These are phyloP conservation scores for Tephrocybe rancida DNA, from an alignment of 768 basidiomycete species.

Conservation along the genomic window DNA sequence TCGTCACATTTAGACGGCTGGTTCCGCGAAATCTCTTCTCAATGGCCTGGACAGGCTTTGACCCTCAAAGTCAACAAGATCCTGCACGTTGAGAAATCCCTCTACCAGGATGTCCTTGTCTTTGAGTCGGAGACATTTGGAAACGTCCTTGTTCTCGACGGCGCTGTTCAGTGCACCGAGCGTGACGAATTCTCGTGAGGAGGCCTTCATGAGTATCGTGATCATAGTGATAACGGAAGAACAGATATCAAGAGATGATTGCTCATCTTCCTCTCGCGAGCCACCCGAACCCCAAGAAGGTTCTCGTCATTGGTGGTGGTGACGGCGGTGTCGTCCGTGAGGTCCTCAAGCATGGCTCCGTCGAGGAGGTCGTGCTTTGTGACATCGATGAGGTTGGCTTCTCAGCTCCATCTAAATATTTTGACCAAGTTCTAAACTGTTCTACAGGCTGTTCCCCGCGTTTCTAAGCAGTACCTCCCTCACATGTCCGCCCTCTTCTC, in stretches of 20 bases:
- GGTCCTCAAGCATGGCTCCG: constrained; percentile 90
- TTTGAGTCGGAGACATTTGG: constrained; percentile 96
- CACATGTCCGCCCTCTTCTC: constrained; percentile 88
- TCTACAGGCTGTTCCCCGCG: constrained; percentile 84
- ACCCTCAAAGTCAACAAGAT: constrained; percentile 95
- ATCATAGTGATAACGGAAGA: neutral
- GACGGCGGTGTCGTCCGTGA: constrained; percentile 98
- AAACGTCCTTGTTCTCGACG: constrained; percentile 95
- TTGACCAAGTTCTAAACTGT: neutral
- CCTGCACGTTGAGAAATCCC: constrained; percentile 89
- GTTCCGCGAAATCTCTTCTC: constrained; percentile 93
- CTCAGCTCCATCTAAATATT: neutral
- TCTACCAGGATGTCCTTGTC: constrained; percentile 96
- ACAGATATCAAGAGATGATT: constrained; percentile 99
- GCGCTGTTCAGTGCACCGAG: constrained; percentile 96
- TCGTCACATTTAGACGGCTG: constrained; percentile 66
- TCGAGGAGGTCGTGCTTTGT: constrained; percentile 92
- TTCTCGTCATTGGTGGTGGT: constrained; percentile 97
- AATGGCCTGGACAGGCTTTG: constrained; percentile 99
- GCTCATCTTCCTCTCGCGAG: constrained; percentile 94
- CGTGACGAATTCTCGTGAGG: constrained; percentile 97
- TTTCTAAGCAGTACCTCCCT: constrained; percentile 91
- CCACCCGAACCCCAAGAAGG: constrained; percentile 94
- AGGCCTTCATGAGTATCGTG: neutral
- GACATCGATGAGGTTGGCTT: constrained; percentile 90